Conservation (phyloP, 768 basidiomycete genomes). For the Phylloporus scabripes region DNA sequence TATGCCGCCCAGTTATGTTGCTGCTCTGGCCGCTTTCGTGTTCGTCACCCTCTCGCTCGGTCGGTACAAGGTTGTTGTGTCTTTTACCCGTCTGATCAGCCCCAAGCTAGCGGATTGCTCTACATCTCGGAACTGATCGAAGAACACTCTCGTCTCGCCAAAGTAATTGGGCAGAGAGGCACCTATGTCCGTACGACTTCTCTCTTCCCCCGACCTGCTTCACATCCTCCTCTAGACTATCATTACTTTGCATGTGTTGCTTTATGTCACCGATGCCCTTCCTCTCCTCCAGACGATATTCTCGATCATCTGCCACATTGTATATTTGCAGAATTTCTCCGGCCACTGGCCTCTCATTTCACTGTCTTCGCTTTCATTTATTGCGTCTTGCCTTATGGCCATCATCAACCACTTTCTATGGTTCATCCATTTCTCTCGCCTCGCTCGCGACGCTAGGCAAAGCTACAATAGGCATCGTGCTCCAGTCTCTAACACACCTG, state of each 20-base stretch:
- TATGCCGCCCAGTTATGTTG: slow-evolving; percentile 53
- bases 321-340: slow-evolving; percentile 94
- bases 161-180: slow-evolving; percentile 74
- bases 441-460: slow-evolving; percentile 60
- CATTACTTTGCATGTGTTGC: slow-evolving; percentile 67
- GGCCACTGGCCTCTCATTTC: slow-evolving; percentile 89
- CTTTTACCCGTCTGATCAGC: slow-evolving; percentile 5
- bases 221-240: slow-evolving; percentile 50
- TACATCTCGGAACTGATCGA: slow-evolving; percentile 96
- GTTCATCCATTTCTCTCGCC: slow-evolving; percentile 89
- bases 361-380: slow-evolving; percentile 76
- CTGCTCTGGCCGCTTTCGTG: slow-evolving; percentile 69
- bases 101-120: slow-evolving; percentile 81
- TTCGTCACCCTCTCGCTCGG: slow-evolving; percentile 93
- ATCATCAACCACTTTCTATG: slow-evolving; percentile 90
- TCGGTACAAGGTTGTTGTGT: slow-evolving; percentile 32
- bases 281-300: slow-evolving; percentile 71
- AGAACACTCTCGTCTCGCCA: slow-evolving; percentile 82
- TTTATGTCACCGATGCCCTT: slow-evolving; percentile 77
- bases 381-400: slow-evolving; percentile 81
- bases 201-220: background rate
- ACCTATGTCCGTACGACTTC: slow-evolving; percentile 66
- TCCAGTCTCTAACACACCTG: slow-evolving; percentile 30
- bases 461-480: slow-evolving; percentile 42
- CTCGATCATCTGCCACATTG: slow-evolving; percentile 76